Conservation (phyloP, 2,329 filamentous ascomycete genomes). For the Bimuria novae-zelandiae region DNA sequence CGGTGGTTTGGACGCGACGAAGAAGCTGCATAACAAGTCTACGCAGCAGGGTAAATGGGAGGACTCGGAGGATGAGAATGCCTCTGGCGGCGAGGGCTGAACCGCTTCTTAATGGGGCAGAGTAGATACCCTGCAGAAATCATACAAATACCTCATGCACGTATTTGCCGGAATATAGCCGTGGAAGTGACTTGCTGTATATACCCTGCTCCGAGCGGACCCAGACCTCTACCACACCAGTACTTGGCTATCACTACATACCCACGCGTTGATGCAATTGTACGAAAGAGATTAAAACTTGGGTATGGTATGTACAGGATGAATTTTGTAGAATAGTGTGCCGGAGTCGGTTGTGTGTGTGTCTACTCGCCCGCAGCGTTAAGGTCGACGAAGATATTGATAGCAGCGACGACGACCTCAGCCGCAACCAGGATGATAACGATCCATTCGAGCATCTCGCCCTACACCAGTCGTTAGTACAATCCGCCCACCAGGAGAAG, state of each 20-base stretch:
- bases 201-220: neutral
- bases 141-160: neutral
- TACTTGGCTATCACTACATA: neutral
- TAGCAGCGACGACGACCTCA: constrained; percentile 87
- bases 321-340: neutral
- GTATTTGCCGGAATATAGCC: no score
- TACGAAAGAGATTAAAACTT: constrained; percentile 4
- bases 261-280: neutral
- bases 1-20: constrained; percentile 53
- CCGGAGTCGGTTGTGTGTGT: no score
- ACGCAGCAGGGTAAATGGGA: constrained; percentile 32
- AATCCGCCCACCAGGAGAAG: no score
- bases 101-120: no score
- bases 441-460: constrained; percentile 58
- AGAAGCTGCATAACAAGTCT: constrained; percentile 37
- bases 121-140: no score
- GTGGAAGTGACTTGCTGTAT: no score
- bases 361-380: constrained; percentile 67
- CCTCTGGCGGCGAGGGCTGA: constrained; percentile 41
- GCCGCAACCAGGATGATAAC: constrained; percentile 95
- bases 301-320: constrained; percentile 8
- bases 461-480: constrained; percentile 34
- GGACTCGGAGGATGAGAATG: constrained; percentile 44
- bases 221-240: neutral
- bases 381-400: constrained; percentile 94